A percentile compares a stretch with the other conserved stretches of the same genome.
Conservation (phyloP, 106 monocot species). For the Phalaenopsis aphrodite region DNA sequence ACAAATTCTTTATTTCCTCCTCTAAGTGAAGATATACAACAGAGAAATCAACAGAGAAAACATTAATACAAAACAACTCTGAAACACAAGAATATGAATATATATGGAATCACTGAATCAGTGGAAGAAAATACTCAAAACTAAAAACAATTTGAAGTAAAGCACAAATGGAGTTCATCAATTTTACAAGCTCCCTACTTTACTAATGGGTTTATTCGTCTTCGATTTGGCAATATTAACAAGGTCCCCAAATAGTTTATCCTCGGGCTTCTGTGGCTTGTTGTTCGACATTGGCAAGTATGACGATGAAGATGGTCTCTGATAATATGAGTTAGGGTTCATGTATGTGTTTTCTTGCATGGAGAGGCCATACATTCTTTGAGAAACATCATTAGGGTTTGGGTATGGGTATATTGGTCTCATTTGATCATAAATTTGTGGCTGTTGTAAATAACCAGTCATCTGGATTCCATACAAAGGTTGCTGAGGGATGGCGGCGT, state of each 20-base stretch:
- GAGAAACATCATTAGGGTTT: conserved; percentile 36
- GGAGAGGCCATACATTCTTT: conserved; percentile 65
- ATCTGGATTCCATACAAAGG: conserved; percentile 34
- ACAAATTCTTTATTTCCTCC: neutral
- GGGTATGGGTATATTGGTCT: conserved; percentile 14
- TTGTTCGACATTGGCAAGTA: conserved; percentile 22
- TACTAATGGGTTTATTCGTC: conserved; percentile 28
- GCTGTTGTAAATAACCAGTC: conserved; percentile 23
- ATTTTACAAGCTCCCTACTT: conserved; percentile 24
- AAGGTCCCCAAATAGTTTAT: conserved; percentile 77
- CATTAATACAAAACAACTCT: neutral
- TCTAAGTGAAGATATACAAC: neutral
- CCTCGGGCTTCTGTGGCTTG: conserved; percentile 49
- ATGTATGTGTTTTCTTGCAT: conserved; percentile 30
- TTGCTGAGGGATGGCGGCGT: conserved; percentile 15
- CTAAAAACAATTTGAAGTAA: neutral
- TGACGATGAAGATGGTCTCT: conserved; percentile 21
- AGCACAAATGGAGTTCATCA: neutral
- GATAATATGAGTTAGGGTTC: conserved; percentile 17
- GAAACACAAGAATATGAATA: neutral
- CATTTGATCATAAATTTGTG: conserved; percentile 29
- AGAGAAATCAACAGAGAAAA: conserved; percentile 1
- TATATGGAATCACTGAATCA: neutral
- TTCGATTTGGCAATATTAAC: conserved; percentile 59
- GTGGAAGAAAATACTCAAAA: neutral